These are phyloP conservation scores for Drechslerella dactyloides DNA, from an alignment of 2,329 filamentous ascomycete genomes.

Conservation along the genomic window DNA sequence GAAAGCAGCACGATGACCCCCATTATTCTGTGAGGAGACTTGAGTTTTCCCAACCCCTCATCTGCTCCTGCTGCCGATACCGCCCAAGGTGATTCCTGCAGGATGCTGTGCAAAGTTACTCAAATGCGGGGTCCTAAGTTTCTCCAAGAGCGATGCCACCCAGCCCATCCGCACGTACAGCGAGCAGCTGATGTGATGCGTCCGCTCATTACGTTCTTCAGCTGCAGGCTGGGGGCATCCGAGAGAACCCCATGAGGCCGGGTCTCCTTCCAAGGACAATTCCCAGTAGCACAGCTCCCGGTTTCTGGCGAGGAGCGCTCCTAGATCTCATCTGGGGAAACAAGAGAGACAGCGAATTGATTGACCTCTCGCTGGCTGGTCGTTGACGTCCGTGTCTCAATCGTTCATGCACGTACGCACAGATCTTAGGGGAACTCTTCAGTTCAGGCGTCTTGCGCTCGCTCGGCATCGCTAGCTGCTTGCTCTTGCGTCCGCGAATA, in stretches of 20 bases:
- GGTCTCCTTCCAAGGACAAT: background rate
- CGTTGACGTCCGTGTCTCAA: too few relatives aligned
- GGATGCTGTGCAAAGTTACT: slow-evolving; percentile 39
- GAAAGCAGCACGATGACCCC: background rate
- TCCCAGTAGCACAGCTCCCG: background rate
- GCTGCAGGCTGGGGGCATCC: background rate
- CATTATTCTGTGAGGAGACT: too few relatives aligned
- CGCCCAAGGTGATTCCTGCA: slow-evolving; percentile 34
- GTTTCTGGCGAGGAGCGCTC: slow-evolving; percentile 3
- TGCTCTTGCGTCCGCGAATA: background rate
- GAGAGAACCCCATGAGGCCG: slow-evolving; percentile 1
- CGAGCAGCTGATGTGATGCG: slow-evolving; percentile 2
- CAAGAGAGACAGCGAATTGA: background rate
- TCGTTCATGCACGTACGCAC: too few relatives aligned
- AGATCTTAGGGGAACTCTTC: slow-evolving; percentile 18
- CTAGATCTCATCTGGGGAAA: slow-evolving; percentile 5
- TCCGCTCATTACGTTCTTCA: background rate
- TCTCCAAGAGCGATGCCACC: slow-evolving; percentile 1
- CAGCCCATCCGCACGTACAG: background rate
- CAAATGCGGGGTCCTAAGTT: slow-evolving; percentile 42
- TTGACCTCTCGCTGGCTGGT: too few relatives aligned
- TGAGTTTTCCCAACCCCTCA: slow-evolving; percentile 32
- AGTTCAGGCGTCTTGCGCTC: slow-evolving; percentile 3
- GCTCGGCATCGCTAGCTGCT: slow-evolving; percentile 40
- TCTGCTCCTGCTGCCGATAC: slow-evolving; percentile 16